Evolutionary conservation across 1,284 basidiomycete species (phyloP).

Genomic region (Ganoderma lingzhi): DNA sequence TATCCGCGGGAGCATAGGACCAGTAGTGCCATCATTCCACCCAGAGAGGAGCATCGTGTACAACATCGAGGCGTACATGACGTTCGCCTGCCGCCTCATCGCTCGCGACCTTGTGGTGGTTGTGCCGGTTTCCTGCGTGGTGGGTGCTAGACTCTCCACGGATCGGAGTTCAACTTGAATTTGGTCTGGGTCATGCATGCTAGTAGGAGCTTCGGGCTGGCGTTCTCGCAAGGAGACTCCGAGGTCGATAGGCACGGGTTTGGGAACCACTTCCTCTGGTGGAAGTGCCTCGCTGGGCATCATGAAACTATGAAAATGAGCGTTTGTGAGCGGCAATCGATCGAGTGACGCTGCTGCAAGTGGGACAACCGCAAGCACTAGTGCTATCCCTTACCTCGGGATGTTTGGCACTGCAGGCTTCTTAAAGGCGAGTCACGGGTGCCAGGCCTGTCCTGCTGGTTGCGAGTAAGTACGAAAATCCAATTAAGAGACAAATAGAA

Average conservation of each 20-base stretch:
- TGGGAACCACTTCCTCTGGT: neutral
- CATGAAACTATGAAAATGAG: neutral
- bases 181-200: neutral
- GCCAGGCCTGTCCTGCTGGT: no score
- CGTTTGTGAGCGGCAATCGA: neutral
- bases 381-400: no score
- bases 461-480: no score
- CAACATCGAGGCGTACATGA: slow-evolving; percentile 16
- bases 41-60: slow-evolving; percentile 39
- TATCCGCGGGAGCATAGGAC: slow-evolving; percentile 64
- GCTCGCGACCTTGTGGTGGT: neutral
- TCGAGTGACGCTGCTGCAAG: neutral
- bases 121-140: neutral
- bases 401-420: no score
- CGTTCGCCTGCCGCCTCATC: slow-evolving; percentile 7
- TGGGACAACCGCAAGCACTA: no score
- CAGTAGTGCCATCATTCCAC: slow-evolving; percentile 66
- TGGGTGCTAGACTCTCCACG: neutral
- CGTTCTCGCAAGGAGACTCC: neutral
- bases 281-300: slow-evolving; percentile 4
- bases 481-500: no score
- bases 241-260: neutral
- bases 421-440: no score
- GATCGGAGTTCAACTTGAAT: neutral
- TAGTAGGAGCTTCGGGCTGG: neutral